Conservation (phyloP, 805 yeast species). For the Candida dajiaensis region DNA sequence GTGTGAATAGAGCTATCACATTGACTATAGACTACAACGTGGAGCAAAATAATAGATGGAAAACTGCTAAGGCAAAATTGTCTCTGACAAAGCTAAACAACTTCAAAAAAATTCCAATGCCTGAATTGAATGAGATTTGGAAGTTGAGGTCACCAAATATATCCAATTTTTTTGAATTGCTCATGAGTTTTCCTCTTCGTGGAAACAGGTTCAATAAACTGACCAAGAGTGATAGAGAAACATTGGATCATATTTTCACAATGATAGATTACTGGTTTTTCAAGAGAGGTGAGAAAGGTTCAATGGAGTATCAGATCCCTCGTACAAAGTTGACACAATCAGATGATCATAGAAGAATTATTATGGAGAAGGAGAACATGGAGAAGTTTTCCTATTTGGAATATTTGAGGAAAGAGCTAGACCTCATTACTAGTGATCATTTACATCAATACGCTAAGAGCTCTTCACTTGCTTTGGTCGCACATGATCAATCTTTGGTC, state of each 20-base stretch:
- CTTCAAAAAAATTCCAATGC: slow-evolving; percentile 5
- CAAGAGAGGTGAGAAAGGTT: slow-evolving; percentile 5
- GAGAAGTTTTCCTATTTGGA: slow-evolving; percentile 5
- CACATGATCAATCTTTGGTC: slow-evolving; percentile 4
- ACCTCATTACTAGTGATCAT: slow-evolving; percentile 6
- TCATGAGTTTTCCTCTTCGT: background rate
- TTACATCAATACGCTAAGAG: slow-evolving; percentile 1
- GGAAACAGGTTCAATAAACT: background rate
- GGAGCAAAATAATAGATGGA: slow-evolving; percentile 3
- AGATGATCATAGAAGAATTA: background rate
- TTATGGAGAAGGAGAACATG: background rate
- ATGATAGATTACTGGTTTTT: slow-evolving; percentile 8
- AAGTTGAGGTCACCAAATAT: slow-evolving; percentile 6
- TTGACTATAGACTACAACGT: slow-evolving; percentile 5
- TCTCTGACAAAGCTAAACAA: slow-evolving; percentile 2
- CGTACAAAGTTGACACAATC: background rate
- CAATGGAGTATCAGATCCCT: slow-evolving; percentile 9
- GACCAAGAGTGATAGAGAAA: background rate
- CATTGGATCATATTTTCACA: slow-evolving; percentile 3
- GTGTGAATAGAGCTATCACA: slow-evolving; percentile 5
- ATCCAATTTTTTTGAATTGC: slow-evolving; percentile 4
- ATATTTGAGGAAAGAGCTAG: slow-evolving; percentile 7
- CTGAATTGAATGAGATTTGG: slow-evolving; percentile 11
- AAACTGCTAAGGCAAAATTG: background rate
- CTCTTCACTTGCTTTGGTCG: slow-evolving; percentile 1